A percentile compares a stretch with the other conserved stretches of the same genome.
phyloP scores from a whole-genome alignment of 495 filamentous ascomycete genomes.

The Aspergillus haitiensis region DNA sequence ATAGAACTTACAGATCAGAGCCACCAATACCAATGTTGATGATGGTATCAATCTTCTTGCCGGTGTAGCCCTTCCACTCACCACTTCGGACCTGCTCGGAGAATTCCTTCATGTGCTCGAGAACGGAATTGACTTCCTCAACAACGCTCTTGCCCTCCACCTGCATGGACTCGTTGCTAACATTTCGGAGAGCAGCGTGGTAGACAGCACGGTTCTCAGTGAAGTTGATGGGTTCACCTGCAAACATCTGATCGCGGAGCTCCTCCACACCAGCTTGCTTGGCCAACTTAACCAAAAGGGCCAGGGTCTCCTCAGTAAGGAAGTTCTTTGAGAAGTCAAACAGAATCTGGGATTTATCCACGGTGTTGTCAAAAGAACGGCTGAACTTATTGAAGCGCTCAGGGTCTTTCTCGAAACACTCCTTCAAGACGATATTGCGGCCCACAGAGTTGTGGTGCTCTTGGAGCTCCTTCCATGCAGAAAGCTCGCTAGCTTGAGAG shows the following conservation, averaged over 20 bases:
- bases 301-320: constrained; percentile 87
- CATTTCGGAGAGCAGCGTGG: constrained; percentile 90
- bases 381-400: constrained; percentile 88
- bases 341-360: constrained; percentile 77
- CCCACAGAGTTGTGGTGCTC: constrained; percentile 81
- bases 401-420: constrained; percentile 86
- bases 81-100: constrained; percentile 91
- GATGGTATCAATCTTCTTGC: constrained; percentile 94
- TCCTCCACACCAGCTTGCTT: constrained; percentile 87
- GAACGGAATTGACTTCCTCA: constrained; percentile 85
- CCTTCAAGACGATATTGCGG: constrained; percentile 86
- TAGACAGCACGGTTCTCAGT: constrained; percentile 96
- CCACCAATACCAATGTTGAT: constrained; percentile 98
- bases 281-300: constrained; percentile 80
- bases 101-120: constrained; percentile 97
- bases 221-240: constrained; percentile 97
- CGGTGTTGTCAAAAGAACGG: constrained; percentile 76
- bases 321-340: constrained; percentile 99
- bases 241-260: constrained; percentile 96
- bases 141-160: constrained; percentile 96
- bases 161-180: constrained; percentile 78
- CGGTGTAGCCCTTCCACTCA: constrained; percentile 97
- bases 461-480: constrained; percentile 85
- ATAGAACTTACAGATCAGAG: constrained; percentile 79
- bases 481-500: constrained; percentile 75